Evolutionary conservation across 345 rosid species (phyloP).

Genomic region (Populus tremula): DNA sequence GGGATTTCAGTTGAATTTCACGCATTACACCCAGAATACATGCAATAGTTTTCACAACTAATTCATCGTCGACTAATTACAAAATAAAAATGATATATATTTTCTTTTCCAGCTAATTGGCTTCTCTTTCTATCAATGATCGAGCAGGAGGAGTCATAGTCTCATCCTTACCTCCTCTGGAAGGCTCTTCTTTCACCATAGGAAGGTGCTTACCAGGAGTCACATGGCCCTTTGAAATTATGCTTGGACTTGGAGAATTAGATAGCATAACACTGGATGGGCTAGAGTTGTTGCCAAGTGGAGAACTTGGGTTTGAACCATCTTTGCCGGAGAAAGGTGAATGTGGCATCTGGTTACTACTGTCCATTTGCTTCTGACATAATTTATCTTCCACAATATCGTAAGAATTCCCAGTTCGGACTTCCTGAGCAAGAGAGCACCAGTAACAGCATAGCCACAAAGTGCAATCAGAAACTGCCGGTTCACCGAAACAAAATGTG

Average conservation of each 20-base stretch:
- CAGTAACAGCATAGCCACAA: conserved; percentile 90
- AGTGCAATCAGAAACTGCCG: conserved; percentile 55
- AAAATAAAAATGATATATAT: not conserved
- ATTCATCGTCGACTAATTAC: conserved; percentile 1
- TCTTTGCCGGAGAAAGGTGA: conserved; percentile 58
- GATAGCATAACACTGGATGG: conserved; percentile 27
- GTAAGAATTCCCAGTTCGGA: conserved; percentile 68
- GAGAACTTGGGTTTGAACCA: conserved; percentile 39
- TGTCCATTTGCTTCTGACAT: conserved; percentile 27
- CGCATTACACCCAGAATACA: conserved; percentile 5
- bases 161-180: conserved; percentile 38
- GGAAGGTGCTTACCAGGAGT: conserved; percentile 49
- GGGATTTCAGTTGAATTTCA: not conserved
- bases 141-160: conserved; percentile 69
- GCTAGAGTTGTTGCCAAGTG: conserved; percentile 26
- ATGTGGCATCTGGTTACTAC: conserved; percentile 14
- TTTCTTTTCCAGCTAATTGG: conserved; percentile 22
- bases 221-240: conserved; percentile 38
- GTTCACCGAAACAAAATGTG: conserved; percentile 62
- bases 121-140: conserved; percentile 48
- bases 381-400: conserved; percentile 65
- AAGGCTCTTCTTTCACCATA: conserved; percentile 41
- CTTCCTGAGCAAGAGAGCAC: conserved; percentile 96
- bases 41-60: conserved; percentile 10
- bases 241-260: conserved; percentile 47